Evolutionary conservation across 2,329 filamentous ascomycete genomes (phyloP).

Genomic region (Phyllachora maydis): DNA sequence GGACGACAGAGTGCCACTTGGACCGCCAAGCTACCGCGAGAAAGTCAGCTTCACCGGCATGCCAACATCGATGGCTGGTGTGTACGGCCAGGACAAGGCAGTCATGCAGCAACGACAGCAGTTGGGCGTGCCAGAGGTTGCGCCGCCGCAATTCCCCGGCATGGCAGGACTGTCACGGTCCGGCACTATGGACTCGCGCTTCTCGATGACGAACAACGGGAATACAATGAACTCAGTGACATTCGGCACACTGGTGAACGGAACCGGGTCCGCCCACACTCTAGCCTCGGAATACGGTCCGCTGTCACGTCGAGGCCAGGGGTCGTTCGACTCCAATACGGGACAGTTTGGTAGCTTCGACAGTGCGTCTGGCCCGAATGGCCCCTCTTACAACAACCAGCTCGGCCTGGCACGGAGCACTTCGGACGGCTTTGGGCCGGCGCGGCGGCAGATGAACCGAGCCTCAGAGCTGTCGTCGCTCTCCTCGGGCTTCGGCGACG

Average conservation of each 20-base stretch:
- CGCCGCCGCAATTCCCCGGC: too few relatives aligned
- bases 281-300: conserved; percentile 6
- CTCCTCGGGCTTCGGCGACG: conserved; percentile 44
- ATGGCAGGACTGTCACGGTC: conserved; percentile 1
- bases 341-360: too few relatives aligned
- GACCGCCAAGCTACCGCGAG: conserved; percentile 7
- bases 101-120: conserved; percentile 3
- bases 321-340: conserved; percentile 16
- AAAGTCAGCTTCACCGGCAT: conserved; percentile 2
- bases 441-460: conserved; percentile 15
- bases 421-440: conserved; percentile 14
- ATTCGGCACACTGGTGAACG: conserved; percentile 6
- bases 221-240: conserved; percentile 5
- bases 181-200: conserved; percentile 1
- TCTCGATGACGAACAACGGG: conserved; percentile 1
- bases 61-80: conserved; percentile 3
- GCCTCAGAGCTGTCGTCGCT: conserved; percentile 34
- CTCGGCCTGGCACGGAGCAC: conserved; percentile 15
- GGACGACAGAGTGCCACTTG: conserved; percentile 1
- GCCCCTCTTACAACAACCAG: too few relatives aligned
- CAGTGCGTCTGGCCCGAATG: too few relatives aligned
- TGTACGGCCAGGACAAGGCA: conserved; percentile 7
- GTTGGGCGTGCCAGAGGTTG: too few relatives aligned
- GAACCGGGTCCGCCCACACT: not conserved
- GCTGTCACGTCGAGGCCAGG: conserved; percentile 13